Base-by-base conservation (phyloP, 2,329 filamentous ascomycete species). In the Sordariomycetes sp. region DNA sequence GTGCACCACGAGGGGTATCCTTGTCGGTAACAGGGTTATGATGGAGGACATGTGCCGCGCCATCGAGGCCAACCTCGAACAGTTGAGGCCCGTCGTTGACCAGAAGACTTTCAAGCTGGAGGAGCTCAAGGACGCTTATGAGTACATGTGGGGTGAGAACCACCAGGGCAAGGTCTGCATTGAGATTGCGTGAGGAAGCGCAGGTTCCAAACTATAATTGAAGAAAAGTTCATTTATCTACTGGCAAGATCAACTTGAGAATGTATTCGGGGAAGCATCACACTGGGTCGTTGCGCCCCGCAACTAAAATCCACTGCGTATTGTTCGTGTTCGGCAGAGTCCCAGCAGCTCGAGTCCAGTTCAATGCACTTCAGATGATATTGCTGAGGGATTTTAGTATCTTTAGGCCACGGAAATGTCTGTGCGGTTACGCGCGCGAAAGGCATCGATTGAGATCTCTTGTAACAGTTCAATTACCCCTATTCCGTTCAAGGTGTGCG, bases 11-110 rank as follows among this genome's bases (percentile, higher is more conserved):
- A 53, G 70, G 4, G 67, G 66, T 19, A 41, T 72, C 4, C 50
- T 66, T 27, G 62, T 65, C 6, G 70, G 70, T 4, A 66, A 39
- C 44, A 50, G 65, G 12, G 28, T 49, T 4, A 61, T 68, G 53
- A 62, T 72, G 52, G 66, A 72, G 49, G 68, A 70, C 8, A 68
- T 73, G 62, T 61, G 59, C 41, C 50, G 55, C 2, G 66, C 65
- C 12, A 59, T 73, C 36, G 68, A 72, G 42, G 63, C 54, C 15
- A 57, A 58, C 31, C 61, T 64, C 5, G 51, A 58, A 17, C 62
- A 61, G 20, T 48, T 59, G 30, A 46, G 47, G n/a, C 68, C 69
- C 3, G 56, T 71, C 3, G 46, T 74, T 21, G 68, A 72, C 46
- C 44, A 50, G 25, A 61, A 58, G 41, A 35, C 55, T 17, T 72